Evolutionary conservation across 163 green algal genomes (phyloP).

Genomic region (Trebouxiophyceae sp.): DNA sequence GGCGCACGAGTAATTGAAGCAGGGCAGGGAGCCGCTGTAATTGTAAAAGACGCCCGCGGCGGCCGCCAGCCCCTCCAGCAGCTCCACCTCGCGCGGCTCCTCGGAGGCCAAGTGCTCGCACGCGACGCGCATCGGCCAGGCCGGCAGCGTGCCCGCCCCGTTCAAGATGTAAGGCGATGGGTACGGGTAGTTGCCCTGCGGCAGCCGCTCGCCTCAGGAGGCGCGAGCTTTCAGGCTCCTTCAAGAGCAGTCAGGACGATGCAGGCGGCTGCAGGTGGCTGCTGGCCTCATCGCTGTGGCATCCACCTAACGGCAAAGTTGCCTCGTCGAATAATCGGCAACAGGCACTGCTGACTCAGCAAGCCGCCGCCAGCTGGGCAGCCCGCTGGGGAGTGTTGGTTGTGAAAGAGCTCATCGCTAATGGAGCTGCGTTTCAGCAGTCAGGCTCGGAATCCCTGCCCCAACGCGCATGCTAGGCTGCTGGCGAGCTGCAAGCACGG

Average conservation of each 20-base stretch:
- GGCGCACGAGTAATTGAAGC: constrained; percentile 43
- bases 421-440: no score
- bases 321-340: constrained; percentile 1
- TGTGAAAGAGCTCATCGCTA: no score
- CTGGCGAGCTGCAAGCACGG: no score
- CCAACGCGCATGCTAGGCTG: no score
- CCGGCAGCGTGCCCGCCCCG: constrained; percentile 58
- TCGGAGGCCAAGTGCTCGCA: constrained; percentile 43
- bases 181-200: constrained; percentile 68
- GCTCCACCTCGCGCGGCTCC: constrained; percentile 3
- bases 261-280: no score
- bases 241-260: no score
- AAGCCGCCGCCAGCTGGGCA: no score
- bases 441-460: no score
- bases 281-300: no score
- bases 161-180: constrained; percentile 74
- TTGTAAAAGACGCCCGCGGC: constrained; percentile 81
- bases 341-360: no score
- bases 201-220: neutral
- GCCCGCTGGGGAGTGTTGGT: no score
- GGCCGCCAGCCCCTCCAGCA: constrained; percentile 17
- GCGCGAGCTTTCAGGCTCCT: no score
- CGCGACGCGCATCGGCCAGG: constrained; percentile 66
- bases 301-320: neutral
- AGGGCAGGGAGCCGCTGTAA: constrained; percentile 33